These are phyloP conservation scores for Tetrapisispora arboricola DNA, from an alignment of 805 yeast species.

Conservation along the genomic window DNA sequence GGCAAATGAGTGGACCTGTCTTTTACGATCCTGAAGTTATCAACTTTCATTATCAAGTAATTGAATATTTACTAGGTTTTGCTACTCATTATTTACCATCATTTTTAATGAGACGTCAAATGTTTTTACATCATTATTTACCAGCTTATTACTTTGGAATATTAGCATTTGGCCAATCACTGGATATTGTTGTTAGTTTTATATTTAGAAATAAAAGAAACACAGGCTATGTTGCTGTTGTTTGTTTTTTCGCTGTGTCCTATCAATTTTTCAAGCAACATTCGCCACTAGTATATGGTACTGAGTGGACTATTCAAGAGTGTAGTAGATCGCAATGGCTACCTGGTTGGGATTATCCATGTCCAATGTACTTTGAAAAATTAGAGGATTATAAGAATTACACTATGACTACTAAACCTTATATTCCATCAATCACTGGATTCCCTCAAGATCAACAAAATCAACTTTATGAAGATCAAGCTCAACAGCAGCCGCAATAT, in stretches of 20 bases:
- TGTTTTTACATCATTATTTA: constrained; percentile 87
- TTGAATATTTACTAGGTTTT: constrained; percentile 63
- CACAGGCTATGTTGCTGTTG: constrained; percentile 38
- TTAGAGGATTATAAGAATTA: constrained; percentile 20
- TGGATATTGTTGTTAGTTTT: constrained; percentile 43
- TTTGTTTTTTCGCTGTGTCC: constrained; percentile 39
- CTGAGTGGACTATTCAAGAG: constrained; percentile 61
- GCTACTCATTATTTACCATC: constrained; percentile 62
- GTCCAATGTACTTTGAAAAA: constrained; percentile 41
- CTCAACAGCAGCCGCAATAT: not conserved
- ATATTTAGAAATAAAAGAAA: constrained; percentile 34
- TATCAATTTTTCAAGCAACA: constrained; percentile 47
- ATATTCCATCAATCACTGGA: not conserved
- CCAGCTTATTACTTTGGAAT: constrained; percentile 88
- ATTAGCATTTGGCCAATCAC: constrained; percentile 60
- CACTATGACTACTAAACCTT: not conserved
- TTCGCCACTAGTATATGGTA: constrained; percentile 69
- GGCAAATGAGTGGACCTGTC: constrained; percentile 53
- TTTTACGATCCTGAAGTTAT: constrained; percentile 43
- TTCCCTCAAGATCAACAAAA: not conserved
- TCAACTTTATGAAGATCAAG: not conserved
- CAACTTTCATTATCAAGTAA: constrained; percentile 54
- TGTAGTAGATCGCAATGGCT: constrained; percentile 56
- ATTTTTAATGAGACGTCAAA: constrained; percentile 82
- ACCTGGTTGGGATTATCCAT: constrained; percentile 80